Percentiles rank a stretch among this genome's conserved stretches.
Conservation (phyloP, 2,329 filamentous ascomycete genomes). For the Nannizziopsis arthrosporioides region DNA sequence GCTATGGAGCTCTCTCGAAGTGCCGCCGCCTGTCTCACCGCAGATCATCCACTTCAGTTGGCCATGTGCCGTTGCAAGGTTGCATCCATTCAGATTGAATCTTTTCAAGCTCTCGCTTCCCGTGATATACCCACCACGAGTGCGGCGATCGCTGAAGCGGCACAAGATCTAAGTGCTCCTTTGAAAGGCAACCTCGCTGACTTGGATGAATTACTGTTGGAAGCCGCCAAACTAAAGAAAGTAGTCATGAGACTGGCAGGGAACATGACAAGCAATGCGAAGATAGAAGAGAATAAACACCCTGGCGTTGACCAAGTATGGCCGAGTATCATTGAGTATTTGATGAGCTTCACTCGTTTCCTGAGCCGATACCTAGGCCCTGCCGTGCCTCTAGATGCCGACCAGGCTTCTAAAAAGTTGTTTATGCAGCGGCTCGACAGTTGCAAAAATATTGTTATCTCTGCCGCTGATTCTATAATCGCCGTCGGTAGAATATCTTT, state of each 20-base stretch:
- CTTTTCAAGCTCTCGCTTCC: constrained; percentile 19
- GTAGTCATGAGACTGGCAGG: constrained; percentile 24
- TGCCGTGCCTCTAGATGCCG: constrained; percentile 19
- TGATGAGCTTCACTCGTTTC: constrained; percentile 31
- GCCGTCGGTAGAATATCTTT: constrained; percentile 32
- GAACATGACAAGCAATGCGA: constrained; percentile 16
- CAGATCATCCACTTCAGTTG: constrained; percentile 25
- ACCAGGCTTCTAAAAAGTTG: constrained; percentile 23
- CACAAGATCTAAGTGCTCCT: constrained; percentile 25
- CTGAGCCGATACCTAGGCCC: constrained; percentile 33
- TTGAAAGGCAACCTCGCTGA: constrained; percentile 31
- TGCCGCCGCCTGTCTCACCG: constrained; percentile 23
- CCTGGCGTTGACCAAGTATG: constrained; percentile 14
- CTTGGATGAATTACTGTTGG: constrained; percentile 35
- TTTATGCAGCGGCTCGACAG: constrained; percentile 24
- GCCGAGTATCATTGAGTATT: constrained; percentile 25
- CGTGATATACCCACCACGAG: constrained; percentile 16
- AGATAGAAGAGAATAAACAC: constrained; percentile 14
- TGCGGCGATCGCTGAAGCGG: constrained; percentile 25
- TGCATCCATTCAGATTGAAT: constrained; percentile 29
- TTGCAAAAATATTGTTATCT: constrained; percentile 29
- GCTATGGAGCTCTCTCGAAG: constrained; percentile 28
- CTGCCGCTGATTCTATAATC: constrained; percentile 32
- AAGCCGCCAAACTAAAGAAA: constrained; percentile 35
- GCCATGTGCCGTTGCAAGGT: constrained; percentile 32